These are phyloP conservation scores for Tuber indicum DNA, from an alignment of 495 filamentous ascomycete species.

Conservation along the genomic window DNA sequence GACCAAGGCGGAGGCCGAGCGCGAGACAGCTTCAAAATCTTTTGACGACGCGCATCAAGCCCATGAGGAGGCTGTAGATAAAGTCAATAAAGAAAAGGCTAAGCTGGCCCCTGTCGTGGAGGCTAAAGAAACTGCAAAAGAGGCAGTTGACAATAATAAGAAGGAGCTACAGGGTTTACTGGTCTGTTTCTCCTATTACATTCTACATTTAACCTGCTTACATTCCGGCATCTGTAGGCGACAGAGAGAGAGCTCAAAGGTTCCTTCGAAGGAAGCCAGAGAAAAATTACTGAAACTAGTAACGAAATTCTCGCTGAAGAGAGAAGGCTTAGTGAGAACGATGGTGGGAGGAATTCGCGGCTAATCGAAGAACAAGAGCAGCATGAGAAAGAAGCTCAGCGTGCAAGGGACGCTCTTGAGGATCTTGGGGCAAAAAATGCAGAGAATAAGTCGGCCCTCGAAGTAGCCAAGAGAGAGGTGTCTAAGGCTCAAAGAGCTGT, in stretches of 20 bases:
- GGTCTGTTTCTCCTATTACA: conserved; percentile 41
- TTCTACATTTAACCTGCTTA: conserved; percentile 10
- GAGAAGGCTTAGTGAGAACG: conserved; percentile 48
- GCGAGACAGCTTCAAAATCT: conserved; percentile 28
- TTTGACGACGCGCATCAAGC: conserved; percentile 35
- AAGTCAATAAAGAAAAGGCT: conserved; percentile 24
- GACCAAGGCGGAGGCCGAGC: conserved; percentile 40
- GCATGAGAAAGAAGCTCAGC: conserved; percentile 42
- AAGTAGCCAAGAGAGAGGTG: conserved; percentile 30
- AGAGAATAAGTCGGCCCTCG: conserved; percentile 41
- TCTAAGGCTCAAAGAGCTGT: conserved; percentile 43
- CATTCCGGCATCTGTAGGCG: conserved; percentile 43
- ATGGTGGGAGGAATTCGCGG: conserved; percentile 51
- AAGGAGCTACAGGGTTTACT: conserved; percentile 47
- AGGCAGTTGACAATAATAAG: conserved; percentile 45
- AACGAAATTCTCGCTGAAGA: conserved; percentile 47
- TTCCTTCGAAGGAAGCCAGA: conserved; percentile 46
- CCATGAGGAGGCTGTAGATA: conserved; percentile 25
- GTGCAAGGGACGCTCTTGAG: conserved; percentile 42
- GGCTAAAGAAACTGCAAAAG: conserved; percentile 46
- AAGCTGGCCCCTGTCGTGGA: conserved; percentile 42
- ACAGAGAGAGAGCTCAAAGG: conserved; percentile 51
- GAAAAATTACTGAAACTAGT: conserved; percentile 45
- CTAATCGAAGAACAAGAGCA: conserved; percentile 47
- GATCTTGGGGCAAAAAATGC: conserved; percentile 33